Evolutionary conservation across 768 basidiomycete genomes (phyloP), one percentile per base, ranked within the genome.

Genomic region (Boletus sp.): DNA sequence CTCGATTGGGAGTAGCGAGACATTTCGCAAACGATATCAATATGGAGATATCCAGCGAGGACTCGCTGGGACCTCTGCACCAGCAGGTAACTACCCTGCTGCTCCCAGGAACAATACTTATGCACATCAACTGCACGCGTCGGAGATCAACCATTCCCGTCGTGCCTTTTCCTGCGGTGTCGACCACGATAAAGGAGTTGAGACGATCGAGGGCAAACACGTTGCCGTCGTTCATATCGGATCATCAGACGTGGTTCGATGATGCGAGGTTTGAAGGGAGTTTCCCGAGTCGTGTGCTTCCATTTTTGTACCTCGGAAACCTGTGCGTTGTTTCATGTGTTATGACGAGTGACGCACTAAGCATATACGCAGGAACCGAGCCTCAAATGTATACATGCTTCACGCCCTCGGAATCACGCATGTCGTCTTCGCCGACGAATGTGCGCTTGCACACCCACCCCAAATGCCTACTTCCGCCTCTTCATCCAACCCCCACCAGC

Each of bases 371-470:
- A 93, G 93, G 71, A 92, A 94, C 64, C 96, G 98, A 64, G 96
- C 96, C 0, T 78, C 87, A 28, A 98, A 98, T 72, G 94, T 86
- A 52, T 92, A 91, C 66, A 97, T 98, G 94, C 84, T 98, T 3
- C 90, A 94, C 65, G 92, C 93, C 4, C 82, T 98, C 15, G 94
- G 94, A 28, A 95, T 98, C 65, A 96, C 94, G 3, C 95, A 98
- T 68, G 94, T 98, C 60, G 94, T 98, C 30, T 94, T 92, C 9
- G 94, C 98, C 3, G 96, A 96, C 48, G 96, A 98, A 77, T 94
- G 92, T 58, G 92, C 95, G 11, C 83, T 97, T 24, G 78, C 89
- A 4, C 92, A 93, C 5, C 92, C 93, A 17, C 78, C 84, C 4
- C 77, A 83, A 63, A 74, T 78, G 2, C 50, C 61, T 46, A 30